A percentile compares a stretch with the other conserved stretches of the same genome.
Conservation (phyloP, 805 yeast genomes). For the Kregervanrija fluxuum region DNA sequence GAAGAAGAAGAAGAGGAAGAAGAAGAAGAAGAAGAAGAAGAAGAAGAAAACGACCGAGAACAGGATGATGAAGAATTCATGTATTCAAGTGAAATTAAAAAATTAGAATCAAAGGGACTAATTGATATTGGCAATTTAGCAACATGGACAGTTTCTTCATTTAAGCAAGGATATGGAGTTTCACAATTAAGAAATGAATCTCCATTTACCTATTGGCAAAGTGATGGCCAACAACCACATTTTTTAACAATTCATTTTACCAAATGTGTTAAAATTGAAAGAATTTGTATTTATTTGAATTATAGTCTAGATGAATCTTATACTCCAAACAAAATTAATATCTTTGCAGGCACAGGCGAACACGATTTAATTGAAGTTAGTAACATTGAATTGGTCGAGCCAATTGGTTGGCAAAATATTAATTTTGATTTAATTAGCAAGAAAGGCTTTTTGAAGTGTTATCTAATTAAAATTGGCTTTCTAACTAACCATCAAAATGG, state of each 20-base stretch:
- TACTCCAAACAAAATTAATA: slow-evolving; percentile 66
- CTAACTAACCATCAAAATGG: slow-evolving; percentile 88
- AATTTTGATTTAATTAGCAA: slow-evolving; percentile 46
- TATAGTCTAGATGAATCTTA: slow-evolving; percentile 78
- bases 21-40: too few species aligned
- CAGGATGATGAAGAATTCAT: slow-evolving; percentile 13
- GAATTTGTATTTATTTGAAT: slow-evolving; percentile 68
- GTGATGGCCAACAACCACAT: slow-evolving; percentile 91
- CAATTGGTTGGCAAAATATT: slow-evolving; percentile 74
- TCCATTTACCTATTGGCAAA: slow-evolving; percentile 82
- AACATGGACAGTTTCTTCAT: slow-evolving; percentile 76
- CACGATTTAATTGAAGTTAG: slow-evolving; percentile 70
- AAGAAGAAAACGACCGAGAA: too few species aligned
- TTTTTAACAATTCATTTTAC: slow-evolving; percentile 70
- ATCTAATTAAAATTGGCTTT: slow-evolving; percentile 54
- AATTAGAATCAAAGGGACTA: slow-evolving; percentile 50
- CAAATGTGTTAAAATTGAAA: slow-evolving; percentile 60
- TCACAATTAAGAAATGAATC: slow-evolving; percentile 66
- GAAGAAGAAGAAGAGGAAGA: too few species aligned
- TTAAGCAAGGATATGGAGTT: slow-evolving; percentile 66
- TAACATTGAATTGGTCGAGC: slow-evolving; percentile 50
- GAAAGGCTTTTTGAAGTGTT: slow-evolving; percentile 58
- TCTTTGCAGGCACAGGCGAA: slow-evolving; percentile 71
- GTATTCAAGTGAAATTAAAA: slow-evolving; percentile 37
- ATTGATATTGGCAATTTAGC: slow-evolving; percentile 77